Percentiles rank a stretch among this genome's conserved stretches.
Conservation (phyloP, 2,329 filamentous ascomycete species). For the Parasarocladium wereldwijsianum region DNA sequence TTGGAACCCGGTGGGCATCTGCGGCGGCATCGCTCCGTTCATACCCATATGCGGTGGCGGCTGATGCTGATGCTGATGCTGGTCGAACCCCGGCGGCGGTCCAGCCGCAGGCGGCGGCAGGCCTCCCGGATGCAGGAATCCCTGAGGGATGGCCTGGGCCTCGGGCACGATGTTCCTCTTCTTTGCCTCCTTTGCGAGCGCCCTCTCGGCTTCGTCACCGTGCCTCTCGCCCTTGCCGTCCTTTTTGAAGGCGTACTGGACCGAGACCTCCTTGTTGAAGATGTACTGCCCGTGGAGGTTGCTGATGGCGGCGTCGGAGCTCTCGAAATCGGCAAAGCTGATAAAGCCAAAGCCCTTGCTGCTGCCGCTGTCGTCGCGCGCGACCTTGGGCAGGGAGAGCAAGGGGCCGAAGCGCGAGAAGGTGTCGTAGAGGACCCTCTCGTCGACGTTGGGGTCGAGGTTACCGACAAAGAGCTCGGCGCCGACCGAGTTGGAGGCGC, state of each 20-base stretch:
- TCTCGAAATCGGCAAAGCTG: conserved; percentile 84
- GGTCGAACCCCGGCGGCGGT: conserved; percentile 2
- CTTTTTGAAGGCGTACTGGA: conserved; percentile 99
- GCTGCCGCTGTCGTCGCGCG: conserved; percentile 73
- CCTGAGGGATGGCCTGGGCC: conserved; percentile 59
- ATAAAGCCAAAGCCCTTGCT: conserved; percentile 96
- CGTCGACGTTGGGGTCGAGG: conserved; percentile 84
- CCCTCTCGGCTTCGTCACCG: conserved; percentile 83
- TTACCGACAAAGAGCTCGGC: conserved; percentile 96
- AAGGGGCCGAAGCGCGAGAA: conserved; percentile 86
- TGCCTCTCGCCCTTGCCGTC: conserved; percentile 95
- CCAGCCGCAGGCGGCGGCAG: conserved; percentile 7
- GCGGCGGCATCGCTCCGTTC: conserved; percentile 9
- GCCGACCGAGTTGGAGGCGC: conserved; percentile 83
- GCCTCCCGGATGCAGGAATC: conserved; percentile 37
- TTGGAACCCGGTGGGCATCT: conserved; percentile 22
- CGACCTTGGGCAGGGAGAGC: conserved; percentile 75
- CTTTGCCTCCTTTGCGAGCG: conserved; percentile 81
- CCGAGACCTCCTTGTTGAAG: conserved; percentile 90
- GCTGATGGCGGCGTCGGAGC: conserved; percentile 76
- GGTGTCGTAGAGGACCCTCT: conserved; percentile 87
- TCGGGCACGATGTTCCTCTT: conserved; percentile 85
- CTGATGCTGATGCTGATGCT: too few relatives aligned
- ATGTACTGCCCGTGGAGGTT: conserved; percentile 96
- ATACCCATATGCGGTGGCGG: conserved; percentile 3